Evolutionary conservation across 73 alveolate genomes (phyloP).

Genomic region (Paramecium primaurelia): DNA sequence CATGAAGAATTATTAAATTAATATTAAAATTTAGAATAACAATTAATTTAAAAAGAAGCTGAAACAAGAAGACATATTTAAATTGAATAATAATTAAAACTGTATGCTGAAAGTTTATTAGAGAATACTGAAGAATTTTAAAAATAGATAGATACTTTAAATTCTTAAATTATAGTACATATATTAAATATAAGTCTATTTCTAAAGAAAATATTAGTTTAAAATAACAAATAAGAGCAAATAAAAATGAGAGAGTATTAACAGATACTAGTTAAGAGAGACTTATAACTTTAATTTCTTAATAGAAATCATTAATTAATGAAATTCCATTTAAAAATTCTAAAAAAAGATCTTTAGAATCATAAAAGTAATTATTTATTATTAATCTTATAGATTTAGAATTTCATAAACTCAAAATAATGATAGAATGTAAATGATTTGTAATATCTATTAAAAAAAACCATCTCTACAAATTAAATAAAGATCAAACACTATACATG

Average conservation of each 20-base stretch:
- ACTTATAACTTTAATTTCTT: neutral
- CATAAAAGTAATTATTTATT: neutral
- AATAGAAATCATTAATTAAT: neutral
- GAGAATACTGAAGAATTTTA: neutral
- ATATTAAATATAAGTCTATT: neutral
- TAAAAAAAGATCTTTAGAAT: neutral
- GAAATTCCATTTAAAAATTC: neutral
- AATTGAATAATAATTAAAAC: neutral
- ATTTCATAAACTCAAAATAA: neutral
- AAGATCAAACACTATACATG: neutral
- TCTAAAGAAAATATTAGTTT: neutral
- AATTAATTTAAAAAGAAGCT: slow-evolving; percentile 5
- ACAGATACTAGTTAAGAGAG: neutral
- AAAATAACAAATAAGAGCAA: neutral
- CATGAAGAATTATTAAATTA: neutral
- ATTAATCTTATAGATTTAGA: neutral
- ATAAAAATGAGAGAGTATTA: neutral
- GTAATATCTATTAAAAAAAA: neutral
- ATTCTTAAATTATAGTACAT: neutral
- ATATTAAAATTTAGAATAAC: neutral
- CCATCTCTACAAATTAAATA: neutral
- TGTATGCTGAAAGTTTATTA: neutral
- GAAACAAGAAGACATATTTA: neutral
- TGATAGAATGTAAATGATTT: neutral
- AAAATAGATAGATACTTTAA: neutral